Evolutionary conservation across 2,329 filamentous ascomycete genomes (phyloP).

Genomic region (Pseudocercospora musae): DNA sequence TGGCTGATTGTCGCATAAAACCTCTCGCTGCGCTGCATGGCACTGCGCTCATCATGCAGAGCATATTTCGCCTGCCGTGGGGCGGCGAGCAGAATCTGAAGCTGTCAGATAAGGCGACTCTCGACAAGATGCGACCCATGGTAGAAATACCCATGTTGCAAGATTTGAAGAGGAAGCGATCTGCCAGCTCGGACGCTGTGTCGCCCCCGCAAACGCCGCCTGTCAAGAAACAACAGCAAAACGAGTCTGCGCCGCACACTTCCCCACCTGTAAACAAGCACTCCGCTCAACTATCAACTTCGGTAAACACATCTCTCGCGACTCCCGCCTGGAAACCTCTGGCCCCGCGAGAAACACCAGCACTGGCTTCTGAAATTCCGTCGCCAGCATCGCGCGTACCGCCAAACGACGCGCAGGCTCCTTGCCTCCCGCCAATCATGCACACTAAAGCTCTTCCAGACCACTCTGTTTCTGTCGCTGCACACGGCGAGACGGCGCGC

Average conservation of each 20-base stretch:
- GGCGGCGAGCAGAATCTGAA: constrained; percentile 36
- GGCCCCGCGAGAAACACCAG: not conserved
- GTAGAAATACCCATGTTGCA: constrained; percentile 48
- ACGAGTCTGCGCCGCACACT: constrained; percentile 28
- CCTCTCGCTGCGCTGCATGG: constrained; percentile 26
- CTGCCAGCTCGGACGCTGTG: constrained; percentile 45
- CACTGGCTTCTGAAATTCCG: too few relatives aligned
- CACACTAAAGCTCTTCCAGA: not conserved
- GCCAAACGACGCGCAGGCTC: not conserved
- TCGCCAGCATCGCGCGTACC: not conserved
- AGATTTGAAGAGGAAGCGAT: constrained; percentile 59
- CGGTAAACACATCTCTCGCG: not conserved
- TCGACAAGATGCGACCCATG: constrained; percentile 42
- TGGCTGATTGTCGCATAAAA: constrained; percentile 24
- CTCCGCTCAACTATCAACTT: not conserved
- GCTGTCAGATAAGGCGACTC: constrained; percentile 33
- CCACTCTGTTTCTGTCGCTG: constrained; percentile 12
- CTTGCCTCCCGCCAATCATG: not conserved
- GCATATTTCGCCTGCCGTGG: constrained; percentile 52
- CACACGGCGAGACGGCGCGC: not conserved
- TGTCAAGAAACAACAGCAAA: constrained; percentile 24
- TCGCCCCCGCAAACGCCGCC: constrained; percentile 21
- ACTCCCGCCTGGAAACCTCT: not conserved
- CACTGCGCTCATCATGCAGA: constrained; percentile 44
- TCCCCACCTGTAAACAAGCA: constrained; percentile 8